Conservation (phyloP, 2,329 filamentous ascomycete species). For the Hypoxylon sp. region DNA sequence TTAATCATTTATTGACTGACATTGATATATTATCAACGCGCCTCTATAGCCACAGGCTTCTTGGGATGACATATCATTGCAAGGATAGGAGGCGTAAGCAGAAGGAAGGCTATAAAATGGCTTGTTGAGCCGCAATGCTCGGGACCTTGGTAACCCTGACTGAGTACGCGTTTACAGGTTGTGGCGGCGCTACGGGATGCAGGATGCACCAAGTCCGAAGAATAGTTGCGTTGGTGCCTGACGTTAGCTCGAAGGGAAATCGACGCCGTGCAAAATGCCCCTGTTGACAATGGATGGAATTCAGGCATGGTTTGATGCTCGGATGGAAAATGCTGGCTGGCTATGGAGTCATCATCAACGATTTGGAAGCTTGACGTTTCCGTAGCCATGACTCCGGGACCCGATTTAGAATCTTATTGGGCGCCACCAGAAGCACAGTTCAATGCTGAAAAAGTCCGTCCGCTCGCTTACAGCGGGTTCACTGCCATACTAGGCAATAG, state of each 20-base stretch:
- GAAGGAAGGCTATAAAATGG: slow-evolving; percentile 1
- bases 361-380: slow-evolving; percentile 36
- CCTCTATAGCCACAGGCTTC: slow-evolving; percentile 14
- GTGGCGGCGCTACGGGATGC: not conserved
- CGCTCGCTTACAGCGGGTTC: slow-evolving; percentile 30
- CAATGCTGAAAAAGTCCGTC: slow-evolving; percentile 20
- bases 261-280: slow-evolving; percentile 11
- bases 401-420: slow-evolving; percentile 34
- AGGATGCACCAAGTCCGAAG: not conserved
- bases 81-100: not conserved
- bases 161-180: not conserved
- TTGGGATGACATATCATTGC: slow-evolving; percentile 14
- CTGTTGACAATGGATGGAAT: not conserved
- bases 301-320: not conserved
- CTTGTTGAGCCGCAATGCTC: slow-evolving; percentile 28
- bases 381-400: slow-evolving; percentile 40
- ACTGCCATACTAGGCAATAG: slow-evolving; percentile 30
- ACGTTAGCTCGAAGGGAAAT: slow-evolving; percentile 7
- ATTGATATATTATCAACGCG: slow-evolving; percentile 3
- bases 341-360: slow-evolving; percentile 9
- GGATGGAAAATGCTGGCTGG: not conserved
- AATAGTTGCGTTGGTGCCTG: slow-evolving; percentile 2
- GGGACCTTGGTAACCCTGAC: not conserved
- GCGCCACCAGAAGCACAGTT: slow-evolving; percentile 33
- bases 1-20: not conserved